Evolutionary conservation across 2,329 filamentous ascomycete species (phyloP), one percentile per base, ranked within the genome.

Genomic region (Fusarium redolens): DNA sequence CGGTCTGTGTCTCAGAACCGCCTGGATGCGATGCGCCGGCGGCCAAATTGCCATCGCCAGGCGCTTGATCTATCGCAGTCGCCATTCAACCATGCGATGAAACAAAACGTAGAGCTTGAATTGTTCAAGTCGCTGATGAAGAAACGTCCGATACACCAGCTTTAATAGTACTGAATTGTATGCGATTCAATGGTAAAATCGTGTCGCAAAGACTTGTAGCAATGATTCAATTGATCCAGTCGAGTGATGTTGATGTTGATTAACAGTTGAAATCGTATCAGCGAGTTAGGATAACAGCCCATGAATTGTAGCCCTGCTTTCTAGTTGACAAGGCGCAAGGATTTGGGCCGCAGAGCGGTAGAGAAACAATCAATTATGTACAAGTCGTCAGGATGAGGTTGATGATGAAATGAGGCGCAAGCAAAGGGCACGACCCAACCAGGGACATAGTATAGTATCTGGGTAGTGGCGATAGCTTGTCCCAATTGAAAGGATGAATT

Each of bases 1-100:
- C 44, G 40, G 71, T 65, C 15, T 66, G 69, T 68, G 65, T 76
- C 57, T 75, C 75, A 28, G 73, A 65, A 28, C 56, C 61, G 22
- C 61, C 67, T 30, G 45, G 31, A 55, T 67, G 61, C n/a, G 75
- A 71, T 62, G 71, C 57, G 65, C 68, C 55, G 55, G 54, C 68
- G 51, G 60, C 69, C 63, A 74, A 68, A 67, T 68, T 71, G 75
- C 69, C 65, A 62, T 68, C 64, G 56, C 70, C 61, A 65, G 69
- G 65, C 65, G 75, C 70, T 68, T 70, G 76, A 73, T 79, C 75
- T 77, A 78, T 68, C 63, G 69, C 78, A 63, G 79, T 75, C 74
- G 79, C 79, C 80, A 82, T 82, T 74, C 79, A 77, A 77, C 78
- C 78, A 79, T 80, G 73, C 72, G 74, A 55, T 61, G 56, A 40